Conservation (phyloP, 2,329 filamentous ascomycete species). For the Metarhizium guizhouense region DNA sequence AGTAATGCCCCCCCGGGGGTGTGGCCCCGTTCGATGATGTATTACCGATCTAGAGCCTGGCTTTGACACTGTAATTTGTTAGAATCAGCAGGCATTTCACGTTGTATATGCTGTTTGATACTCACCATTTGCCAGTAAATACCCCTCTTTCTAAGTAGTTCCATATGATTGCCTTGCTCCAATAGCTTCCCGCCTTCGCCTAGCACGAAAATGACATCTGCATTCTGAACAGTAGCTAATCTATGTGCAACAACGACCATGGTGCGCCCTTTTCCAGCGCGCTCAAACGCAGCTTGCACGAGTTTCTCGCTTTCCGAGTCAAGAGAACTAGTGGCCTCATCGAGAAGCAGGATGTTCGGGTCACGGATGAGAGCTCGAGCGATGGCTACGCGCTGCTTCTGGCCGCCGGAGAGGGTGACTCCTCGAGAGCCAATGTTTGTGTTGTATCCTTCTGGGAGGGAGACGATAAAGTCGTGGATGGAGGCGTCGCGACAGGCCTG, state of each 20-base stretch:
- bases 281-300: conserved; percentile 61
- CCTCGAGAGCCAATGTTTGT: conserved; percentile 61
- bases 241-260: conserved; percentile 73
- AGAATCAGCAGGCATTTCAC: neutral
- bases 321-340: conserved; percentile 64
- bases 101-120: conserved; percentile 4
- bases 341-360: conserved; percentile 59
- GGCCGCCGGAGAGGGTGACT: conserved; percentile 59
- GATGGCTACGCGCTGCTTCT: conserved; percentile 62
- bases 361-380: conserved; percentile 58
- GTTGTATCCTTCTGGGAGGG: conserved; percentile 57
- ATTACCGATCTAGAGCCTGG: conserved; percentile 44
- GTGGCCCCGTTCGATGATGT: too few species aligned
- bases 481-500: conserved; percentile 52
- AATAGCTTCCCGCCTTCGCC: conserved; percentile 51
- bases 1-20: too few species aligned
- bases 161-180: conserved; percentile 43
- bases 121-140: conserved; percentile 52
- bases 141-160: conserved; percentile 41
- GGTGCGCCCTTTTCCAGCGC: conserved; percentile 48
- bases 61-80: conserved; percentile 40
- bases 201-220: conserved; percentile 72
- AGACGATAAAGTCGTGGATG: conserved; percentile 62
- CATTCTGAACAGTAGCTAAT: conserved; percentile 68
- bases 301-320: conserved; percentile 54